phyloP scores from a whole-genome alignment of 768 basidiomycete species.

The Phylloporus scabripes region DNA sequence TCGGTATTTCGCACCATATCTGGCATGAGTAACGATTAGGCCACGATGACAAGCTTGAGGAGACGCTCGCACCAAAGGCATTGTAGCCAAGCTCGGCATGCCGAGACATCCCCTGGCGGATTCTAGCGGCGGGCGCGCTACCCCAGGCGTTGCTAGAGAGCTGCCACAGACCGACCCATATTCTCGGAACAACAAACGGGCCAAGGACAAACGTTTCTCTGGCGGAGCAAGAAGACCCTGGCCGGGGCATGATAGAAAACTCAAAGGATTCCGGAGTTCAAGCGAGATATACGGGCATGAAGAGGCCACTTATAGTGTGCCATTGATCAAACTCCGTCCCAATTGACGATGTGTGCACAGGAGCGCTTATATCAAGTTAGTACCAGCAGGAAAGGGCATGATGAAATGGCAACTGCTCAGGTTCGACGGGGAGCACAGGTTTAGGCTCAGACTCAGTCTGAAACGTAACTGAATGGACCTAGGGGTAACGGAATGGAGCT shows the following conservation, averaged over 20 bases:
- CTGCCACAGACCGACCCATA: slow-evolving; percentile 83
- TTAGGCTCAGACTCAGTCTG: slow-evolving; percentile 2
- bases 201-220: slow-evolving; percentile 53
- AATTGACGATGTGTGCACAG: slow-evolving; percentile 8
- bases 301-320: slow-evolving; percentile 17
- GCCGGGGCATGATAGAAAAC: slow-evolving; percentile 18
- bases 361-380: slow-evolving; percentile 1
- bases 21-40: slow-evolving; percentile 21
- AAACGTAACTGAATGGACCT: slow-evolving; percentile 7
- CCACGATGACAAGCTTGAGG: slow-evolving; percentile 7
- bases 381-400: not conserved
- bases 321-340: slow-evolving; percentile 30
- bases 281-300: slow-evolving; percentile 4
- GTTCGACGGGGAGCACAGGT: slow-evolving; percentile 7
- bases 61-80: slow-evolving; percentile 37
- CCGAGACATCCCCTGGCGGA: slow-evolving; percentile 61
- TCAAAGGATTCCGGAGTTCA: slow-evolving; percentile 5
- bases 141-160: slow-evolving; percentile 86
- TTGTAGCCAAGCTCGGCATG: slow-evolving; percentile 52
- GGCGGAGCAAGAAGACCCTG: slow-evolving; percentile 6
- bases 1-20: slow-evolving; percentile 49
- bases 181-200: slow-evolving; percentile 50
- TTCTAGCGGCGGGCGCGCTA: slow-evolving; percentile 56
- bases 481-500: not conserved
- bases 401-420: slow-evolving; percentile 5